Evolutionary conservation across 441 rosid genomes (phyloP), one percentile per base, ranked within the genome.

Genomic region (Melastoma candidum): DNA sequence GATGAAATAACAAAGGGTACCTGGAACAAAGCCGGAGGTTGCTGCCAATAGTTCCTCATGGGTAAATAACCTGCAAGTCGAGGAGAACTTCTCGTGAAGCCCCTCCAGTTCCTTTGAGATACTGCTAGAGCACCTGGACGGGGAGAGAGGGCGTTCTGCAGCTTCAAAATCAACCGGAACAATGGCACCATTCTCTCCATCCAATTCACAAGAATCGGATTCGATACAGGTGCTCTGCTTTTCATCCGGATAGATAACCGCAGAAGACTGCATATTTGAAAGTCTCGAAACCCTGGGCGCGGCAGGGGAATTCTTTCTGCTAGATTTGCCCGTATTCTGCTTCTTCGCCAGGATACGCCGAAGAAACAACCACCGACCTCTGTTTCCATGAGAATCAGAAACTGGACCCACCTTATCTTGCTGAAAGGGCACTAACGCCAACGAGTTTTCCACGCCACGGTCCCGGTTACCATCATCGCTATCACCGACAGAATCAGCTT

Each of bases 1-100:
- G 27, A 70, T 46, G 55, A 48, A 49, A 22, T 4, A 1, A 46
- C 26, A 64, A 51, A 49, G 69, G 59, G 36, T 70, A 85, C 98
- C 89, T 4, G 92, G 80, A 49, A 57, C 61, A 68, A 92, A 88
- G 64, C 74, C 78, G 44, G 75, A 75, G 49, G 97, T 92, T 2
- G 89, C 85, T 26, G 49, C 59, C 54, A 63, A 47, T 60, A 92
- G 87, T 65, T 92, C 97, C 52, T 79, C 82, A 51, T 83, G 81
- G 60, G 72, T 82, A 71, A 88, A 88, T 64, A 83, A 72, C 76
- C 88, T 76, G 68, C 96, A 87, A 2, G 79, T 73, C 47, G 95
- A 80, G 12, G 90, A 85, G 71, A 72, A 82, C 54, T 60, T 82
- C 49, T 79, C 94, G 52, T 70, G 74, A 57, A 92, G 68, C 64